These are phyloP conservation scores for Colletotrichum lindemuthianum DNA, from an alignment of 2,329 filamentous ascomycete species.

Conservation along the genomic window DNA sequence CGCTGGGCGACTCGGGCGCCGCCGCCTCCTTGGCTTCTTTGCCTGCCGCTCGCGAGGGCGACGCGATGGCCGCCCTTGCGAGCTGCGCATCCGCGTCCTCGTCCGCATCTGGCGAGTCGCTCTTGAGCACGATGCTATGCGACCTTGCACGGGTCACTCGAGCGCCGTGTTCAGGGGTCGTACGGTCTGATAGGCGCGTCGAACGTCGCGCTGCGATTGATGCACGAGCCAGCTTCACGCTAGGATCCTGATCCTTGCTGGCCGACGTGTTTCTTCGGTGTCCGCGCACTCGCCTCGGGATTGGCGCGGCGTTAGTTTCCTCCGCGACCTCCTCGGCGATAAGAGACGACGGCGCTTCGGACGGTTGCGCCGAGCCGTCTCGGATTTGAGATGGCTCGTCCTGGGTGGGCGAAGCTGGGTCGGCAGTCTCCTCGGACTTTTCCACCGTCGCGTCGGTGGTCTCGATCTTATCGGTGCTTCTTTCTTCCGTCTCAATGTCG, in stretches of 20 bases:
- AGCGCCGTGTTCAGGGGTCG: slow-evolving; percentile 31
- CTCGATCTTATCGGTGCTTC: slow-evolving; percentile 1
- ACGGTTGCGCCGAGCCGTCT: slow-evolving; percentile 33
- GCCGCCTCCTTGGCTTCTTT: neutral
- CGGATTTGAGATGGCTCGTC: slow-evolving; percentile 31
- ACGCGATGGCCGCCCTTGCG: slow-evolving; percentile 44
- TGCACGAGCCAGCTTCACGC: slow-evolving; percentile 32
- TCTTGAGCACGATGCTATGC: slow-evolving; percentile 39
- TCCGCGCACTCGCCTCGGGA: slow-evolving; percentile 30
- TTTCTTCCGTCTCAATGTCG: slow-evolving; percentile 31
- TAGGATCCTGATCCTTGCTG: slow-evolving; percentile 35
- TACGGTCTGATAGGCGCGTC: slow-evolving; percentile 34
- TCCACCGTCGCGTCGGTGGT: neutral
- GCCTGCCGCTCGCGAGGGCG: slow-evolving; percentile 39
- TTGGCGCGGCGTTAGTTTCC: slow-evolving; percentile 16
- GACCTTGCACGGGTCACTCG: slow-evolving; percentile 42
- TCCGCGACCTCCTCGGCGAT: slow-evolving; percentile 33
- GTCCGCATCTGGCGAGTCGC: slow-evolving; percentile 37
- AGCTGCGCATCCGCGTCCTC: slow-evolving; percentile 43
- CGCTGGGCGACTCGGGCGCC: slow-evolving; percentile 1
- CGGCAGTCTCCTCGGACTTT: slow-evolving; percentile 6
- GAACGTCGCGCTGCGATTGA: slow-evolving; percentile 36
- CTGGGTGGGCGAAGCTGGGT: slow-evolving; percentile 22
- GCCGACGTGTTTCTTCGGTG: slow-evolving; percentile 32
- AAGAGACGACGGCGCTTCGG: slow-evolving; percentile 32